Evolutionary conservation across 2,329 filamentous ascomycete genomes (phyloP).

Genomic region (Fusarium nygamai): DNA sequence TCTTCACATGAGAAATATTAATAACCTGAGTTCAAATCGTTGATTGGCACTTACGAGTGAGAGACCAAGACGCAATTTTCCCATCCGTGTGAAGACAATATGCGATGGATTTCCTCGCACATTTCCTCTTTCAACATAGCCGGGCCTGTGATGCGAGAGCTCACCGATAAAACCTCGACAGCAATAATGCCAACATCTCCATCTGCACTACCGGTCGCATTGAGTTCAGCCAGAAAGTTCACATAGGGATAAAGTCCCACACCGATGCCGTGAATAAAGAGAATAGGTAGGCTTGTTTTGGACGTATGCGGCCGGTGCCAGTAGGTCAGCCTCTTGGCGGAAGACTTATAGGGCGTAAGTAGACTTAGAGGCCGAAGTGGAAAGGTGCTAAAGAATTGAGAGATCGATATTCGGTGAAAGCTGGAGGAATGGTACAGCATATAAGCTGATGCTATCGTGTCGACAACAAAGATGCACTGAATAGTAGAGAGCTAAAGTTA

Average conservation of each 20-base stretch:
- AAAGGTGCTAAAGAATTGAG: constrained; percentile 57
- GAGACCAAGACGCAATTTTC: constrained; percentile 63
- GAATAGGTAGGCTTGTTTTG: constrained; percentile 62
- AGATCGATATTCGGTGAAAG: constrained; percentile 54
- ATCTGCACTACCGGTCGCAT: constrained; percentile 50
- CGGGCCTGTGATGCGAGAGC: constrained; percentile 63
- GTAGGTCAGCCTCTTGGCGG: constrained; percentile 62
- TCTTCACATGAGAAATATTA: constrained; percentile 26
- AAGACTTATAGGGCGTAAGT: constrained; percentile 56
- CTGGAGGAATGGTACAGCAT: constrained; percentile 57
- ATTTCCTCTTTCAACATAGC: constrained; percentile 60
- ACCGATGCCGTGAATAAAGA: constrained; percentile 73
- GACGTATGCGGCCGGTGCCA: constrained; percentile 71
- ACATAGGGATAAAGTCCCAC: constrained; percentile 63
- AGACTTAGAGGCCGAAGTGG: constrained; percentile 63
- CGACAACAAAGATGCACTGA: constrained; percentile 58
- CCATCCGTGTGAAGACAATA: constrained; percentile 61
- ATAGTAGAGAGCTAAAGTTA: not conserved
- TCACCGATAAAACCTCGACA: constrained; percentile 67
- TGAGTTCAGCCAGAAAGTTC: constrained; percentile 63
- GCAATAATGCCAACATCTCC: constrained; percentile 67
- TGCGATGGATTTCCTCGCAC: constrained; percentile 60
- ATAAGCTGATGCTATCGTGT: constrained; percentile 48
- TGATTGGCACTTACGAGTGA: constrained; percentile 50
- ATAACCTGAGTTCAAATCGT: rapidly evolving